Base-by-base conservation (phyloP, 192 early-diverging fungal species). In the Backusella parvicylindrica region DNA sequence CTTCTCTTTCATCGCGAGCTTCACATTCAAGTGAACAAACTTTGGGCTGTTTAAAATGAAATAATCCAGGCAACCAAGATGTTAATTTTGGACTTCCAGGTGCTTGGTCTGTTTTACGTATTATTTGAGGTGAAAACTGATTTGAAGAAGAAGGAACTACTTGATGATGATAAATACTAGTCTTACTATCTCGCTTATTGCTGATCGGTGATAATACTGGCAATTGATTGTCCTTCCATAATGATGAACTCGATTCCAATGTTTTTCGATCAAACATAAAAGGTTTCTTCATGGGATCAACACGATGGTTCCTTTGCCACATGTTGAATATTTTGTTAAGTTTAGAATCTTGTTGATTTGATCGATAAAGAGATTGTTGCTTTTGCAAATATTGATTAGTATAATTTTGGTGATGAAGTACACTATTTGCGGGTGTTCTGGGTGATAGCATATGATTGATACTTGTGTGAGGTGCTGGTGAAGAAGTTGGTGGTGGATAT, bases 31-130 rank as follows among this genome's bases (percentile, higher is more conserved):
- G 28, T 13, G 21, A 68, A 21, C 21, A 40, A 6, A 72, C 76
- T 38, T 77, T 77, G 37, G 76, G 76, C 35, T 77, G 76, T 40
- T 77, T 77, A 33, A 77, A 77, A 53, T 77, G 65, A 37, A 77
- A 77, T 31, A 77, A 50, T 5, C 76, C 76, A 31, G 76, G 76
- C 21, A 77, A 9, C 76, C 76, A 77, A 8, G 71, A 77, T 11
- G 76, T 68, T 21, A 77, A 37, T 2, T 70, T 71, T n/a, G 76
- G 76, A 49, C 75, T 77, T 21, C 56, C 38, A 2, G 53, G n/a
- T 3, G 43, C 1, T 36, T 43, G 26, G 1, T 36, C 36, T n/a
- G 36, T 12, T 36, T 23, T 68, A 1, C 9, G n/a, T 23, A 21
- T 16, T 36, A 18, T 2, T 2, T 66, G 64, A 11, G 64, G 31